Base-by-base conservation (phyloP, 2,329 filamentous ascomycete species). In the Penicillium sp. region DNA sequence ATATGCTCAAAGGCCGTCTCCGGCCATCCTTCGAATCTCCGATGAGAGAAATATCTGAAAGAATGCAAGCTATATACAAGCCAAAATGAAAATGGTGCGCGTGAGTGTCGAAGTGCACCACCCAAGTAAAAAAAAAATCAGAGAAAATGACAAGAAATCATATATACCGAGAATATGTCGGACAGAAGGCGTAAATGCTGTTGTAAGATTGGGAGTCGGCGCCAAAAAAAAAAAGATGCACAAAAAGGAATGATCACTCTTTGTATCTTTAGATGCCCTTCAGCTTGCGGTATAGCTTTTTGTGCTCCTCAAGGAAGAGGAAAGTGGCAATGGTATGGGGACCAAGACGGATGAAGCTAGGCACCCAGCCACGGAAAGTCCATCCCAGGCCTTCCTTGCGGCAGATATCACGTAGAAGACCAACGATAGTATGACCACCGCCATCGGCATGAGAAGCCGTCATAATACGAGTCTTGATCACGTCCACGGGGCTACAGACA, bases 341-440 rank as follows among this genome's bases (percentile, higher is more conserved):
- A 2, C 86, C 86, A 21, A 88, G 72, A 8, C 86, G 80, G 56
- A 88, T 85, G 64, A 88, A 88, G 70, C 85, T 87, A 19, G 86
- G 86, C 17, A 86, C 82, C 85, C 85, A 88, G 27, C 86, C 86
- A 63, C 84, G 81, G 76, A 87, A 88, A 76, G 85, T 84, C 86
- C 86, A 88, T 6, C 78, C 73, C 35, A 85, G 72, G 12, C 86
- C 86, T 70, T 88, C 86, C 50, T 80, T 77, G 50, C 76, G 76
- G 56, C 78, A 82, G 35, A 86, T 84, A 21, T 84, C 79, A 23
- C 77, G 75, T 49, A 88, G 67, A 33, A 86, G 70, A 38, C 73
- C 72, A 5, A 80, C 61, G 5, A 87, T 72, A 38, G 73, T 73
- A 37, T 76, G 73, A 7, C 67, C 81, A 70, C 69, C 79, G 37